Conservation (phyloP, 2,329 filamentous ascomycete species). For the Nemania abortiva region DNA sequence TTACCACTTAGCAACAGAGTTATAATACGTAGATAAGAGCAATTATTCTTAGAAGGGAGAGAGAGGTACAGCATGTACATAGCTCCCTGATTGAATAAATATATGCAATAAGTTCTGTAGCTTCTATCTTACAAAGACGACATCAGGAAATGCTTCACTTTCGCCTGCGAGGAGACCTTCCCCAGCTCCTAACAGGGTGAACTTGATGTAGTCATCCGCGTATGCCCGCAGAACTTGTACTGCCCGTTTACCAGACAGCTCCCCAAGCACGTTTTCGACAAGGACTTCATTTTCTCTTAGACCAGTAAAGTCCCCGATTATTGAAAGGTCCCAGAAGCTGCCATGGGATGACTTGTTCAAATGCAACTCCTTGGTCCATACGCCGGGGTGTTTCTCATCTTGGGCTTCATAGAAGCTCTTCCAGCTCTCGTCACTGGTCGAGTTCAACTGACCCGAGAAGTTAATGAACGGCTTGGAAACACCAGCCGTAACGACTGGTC, state of each 20-base stretch:
- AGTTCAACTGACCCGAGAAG: slow-evolving; percentile 26
- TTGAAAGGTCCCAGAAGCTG: slow-evolving; percentile 37
- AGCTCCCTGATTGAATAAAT: background rate
- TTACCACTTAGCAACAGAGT: background rate
- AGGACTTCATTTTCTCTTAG: slow-evolving; percentile 30
- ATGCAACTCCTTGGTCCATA: slow-evolving; percentile 32
- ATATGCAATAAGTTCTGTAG: background rate
- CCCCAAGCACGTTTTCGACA: slow-evolving; percentile 29
- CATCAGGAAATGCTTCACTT: slow-evolving; percentile 30
- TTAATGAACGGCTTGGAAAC: slow-evolving; percentile 34
- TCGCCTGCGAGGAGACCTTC: slow-evolving; percentile 33
- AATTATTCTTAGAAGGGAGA: too few species aligned
- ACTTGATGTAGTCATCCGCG: slow-evolving; percentile 29
- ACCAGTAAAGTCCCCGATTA: slow-evolving; percentile 35
- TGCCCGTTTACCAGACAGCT: slow-evolving; percentile 25
- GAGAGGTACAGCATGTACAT: too few species aligned
- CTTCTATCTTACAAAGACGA: slow-evolving; percentile 22
- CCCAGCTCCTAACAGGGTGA: slow-evolving; percentile 23
- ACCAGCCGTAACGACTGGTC: slow-evolving; percentile 28
- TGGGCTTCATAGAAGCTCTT: slow-evolving; percentile 33
- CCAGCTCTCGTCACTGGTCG: slow-evolving; percentile 30
- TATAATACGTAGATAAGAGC: too few species aligned
- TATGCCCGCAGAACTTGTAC: slow-evolving; percentile 34
- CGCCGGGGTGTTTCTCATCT: slow-evolving; percentile 23
- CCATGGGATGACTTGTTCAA: slow-evolving; percentile 27